Base-by-base conservation (phyloP, 1,284 basidiomycete genomes). In the Spongispora temasekensis region DNA sequence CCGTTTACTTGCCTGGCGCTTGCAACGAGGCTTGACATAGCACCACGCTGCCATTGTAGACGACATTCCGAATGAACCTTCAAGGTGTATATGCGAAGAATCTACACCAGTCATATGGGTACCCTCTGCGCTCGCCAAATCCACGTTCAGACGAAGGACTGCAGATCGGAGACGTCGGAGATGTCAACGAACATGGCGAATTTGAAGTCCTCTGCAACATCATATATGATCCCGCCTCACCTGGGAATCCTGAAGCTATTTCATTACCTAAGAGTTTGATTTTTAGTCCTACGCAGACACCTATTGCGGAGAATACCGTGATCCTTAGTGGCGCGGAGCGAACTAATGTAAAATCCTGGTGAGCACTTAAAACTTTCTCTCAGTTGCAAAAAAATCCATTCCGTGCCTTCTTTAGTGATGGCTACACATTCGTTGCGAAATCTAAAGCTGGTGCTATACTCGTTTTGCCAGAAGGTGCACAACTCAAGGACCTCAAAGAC, bases 91-190 rank as follows among this genome's bases (percentile, higher is more conserved):
- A 64, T 7, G 62, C 54, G 31, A 35, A 32, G 12, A 57, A 64
- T n/a, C 50, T 61, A 28, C 42, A 37, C 21, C 62, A 61, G n/a
- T 19, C 21, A 28, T 10, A 4, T 1, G 63, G 63, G 21, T 64
- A 64, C 35, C 63, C 63, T 31, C 27, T 64, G 40, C 37, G 59
- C n/a, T 21, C 19, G 19, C 63, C 63, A 7, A 35, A 25, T 13
- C 59, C 63, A 25, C 23, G 44, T 5, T 17, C 5, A 9, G 25
- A 17, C 5, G 44, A 55, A 0, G 63, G 63, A 4, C 44, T 62
- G 6, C 55, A 48, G 27, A 64, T 64, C 6, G 63, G 63, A 13
- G 63, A 64, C 19, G 58, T 64, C 8, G 63, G 63, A 15, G 37
- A 54, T 32, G 44, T 53, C 13, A 21, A 55, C 35, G 6, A 27